phyloP scores from a whole-genome alignment of 78 protist species.

The Dictyostelium brefeldianum region DNA sequence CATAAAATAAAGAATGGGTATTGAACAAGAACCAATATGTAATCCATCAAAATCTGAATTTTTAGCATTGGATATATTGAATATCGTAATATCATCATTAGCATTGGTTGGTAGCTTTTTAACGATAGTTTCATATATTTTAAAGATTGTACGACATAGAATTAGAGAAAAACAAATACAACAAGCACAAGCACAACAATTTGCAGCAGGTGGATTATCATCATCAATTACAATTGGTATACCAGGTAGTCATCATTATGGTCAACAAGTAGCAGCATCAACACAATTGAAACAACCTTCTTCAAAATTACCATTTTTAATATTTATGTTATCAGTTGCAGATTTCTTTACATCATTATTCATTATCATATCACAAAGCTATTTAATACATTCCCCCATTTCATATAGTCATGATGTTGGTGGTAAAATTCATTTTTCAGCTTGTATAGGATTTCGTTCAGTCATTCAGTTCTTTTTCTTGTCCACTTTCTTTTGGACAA shows the following conservation, averaged over 20 bases:
- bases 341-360: slow-evolving; percentile 57
- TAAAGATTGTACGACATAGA: slow-evolving; percentile 3
- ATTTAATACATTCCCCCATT: background rate
- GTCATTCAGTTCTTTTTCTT: slow-evolving; percentile 55
- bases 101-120: slow-evolving; percentile 52
- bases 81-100: slow-evolving; percentile 34
- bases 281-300: background rate
- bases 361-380: slow-evolving; percentile 40
- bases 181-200: background rate
- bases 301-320: slow-evolving; percentile 36
- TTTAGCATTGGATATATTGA: slow-evolving; percentile 25
- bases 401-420: background rate
- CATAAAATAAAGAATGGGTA: background rate
- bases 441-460: slow-evolving; percentile 43
- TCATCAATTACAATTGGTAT: background rate
- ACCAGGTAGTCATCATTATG: background rate
- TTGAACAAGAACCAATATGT: background rate
- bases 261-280: background rate
- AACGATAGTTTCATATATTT: slow-evolving; percentile 35
- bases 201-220: background rate
- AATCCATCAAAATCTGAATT: background rate
- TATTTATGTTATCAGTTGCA: slow-evolving; percentile 52
- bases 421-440: slow-evolving; percentile 2
- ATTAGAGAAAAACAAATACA: background rate
- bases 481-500: slow-evolving; percentile 67